phyloP scores from a whole-genome alignment of 2,329 filamentous ascomycete genomes.

The Dactylellina drechsleri region DNA sequence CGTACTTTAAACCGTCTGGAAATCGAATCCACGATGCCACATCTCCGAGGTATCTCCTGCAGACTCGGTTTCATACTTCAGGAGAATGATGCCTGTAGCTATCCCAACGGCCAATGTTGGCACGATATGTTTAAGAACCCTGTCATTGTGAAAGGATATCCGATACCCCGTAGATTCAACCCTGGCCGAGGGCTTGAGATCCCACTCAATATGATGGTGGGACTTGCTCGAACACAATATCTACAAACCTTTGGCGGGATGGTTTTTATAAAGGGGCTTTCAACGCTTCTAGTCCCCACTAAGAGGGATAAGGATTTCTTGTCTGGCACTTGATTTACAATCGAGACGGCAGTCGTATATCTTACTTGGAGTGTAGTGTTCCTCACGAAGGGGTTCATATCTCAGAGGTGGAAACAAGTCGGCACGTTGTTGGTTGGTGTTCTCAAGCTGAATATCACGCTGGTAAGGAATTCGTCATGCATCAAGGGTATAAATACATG shows the following conservation, averaged over 20 bases:
- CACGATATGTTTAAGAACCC: constrained; percentile 9
- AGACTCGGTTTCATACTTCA: neutral
- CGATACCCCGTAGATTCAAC: constrained; percentile 21
- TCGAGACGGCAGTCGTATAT: constrained; percentile 28
- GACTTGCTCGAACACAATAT: constrained; percentile 38
- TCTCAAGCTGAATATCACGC: constrained; percentile 34
- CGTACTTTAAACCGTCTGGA: neutral
- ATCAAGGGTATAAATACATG: neutral
- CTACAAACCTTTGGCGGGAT: constrained; percentile 45
- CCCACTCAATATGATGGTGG: constrained; percentile 57
- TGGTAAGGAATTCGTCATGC: constrained; percentile 8
- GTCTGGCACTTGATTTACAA: constrained; percentile 56
- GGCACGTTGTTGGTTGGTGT: constrained; percentile 55
- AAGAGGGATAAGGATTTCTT: constrained; percentile 29
- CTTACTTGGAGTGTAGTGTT: neutral
- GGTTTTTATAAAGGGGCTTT: constrained; percentile 56
- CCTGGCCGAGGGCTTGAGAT: constrained; percentile 53
- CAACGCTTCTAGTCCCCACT: constrained; percentile 51
- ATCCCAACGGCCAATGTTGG: constrained; percentile 11
- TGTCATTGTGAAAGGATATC: constrained; percentile 29
- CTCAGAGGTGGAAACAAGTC: constrained; percentile 13
- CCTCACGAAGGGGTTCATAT: neutral
- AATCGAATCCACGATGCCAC: neutral
- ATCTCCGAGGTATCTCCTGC: too few species aligned
- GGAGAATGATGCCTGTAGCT: neutral